Evolutionary conservation across 2,329 filamentous ascomycete species (phyloP), one percentile per base, ranked within the genome.

Genomic region (Aspergillus sp.): DNA sequence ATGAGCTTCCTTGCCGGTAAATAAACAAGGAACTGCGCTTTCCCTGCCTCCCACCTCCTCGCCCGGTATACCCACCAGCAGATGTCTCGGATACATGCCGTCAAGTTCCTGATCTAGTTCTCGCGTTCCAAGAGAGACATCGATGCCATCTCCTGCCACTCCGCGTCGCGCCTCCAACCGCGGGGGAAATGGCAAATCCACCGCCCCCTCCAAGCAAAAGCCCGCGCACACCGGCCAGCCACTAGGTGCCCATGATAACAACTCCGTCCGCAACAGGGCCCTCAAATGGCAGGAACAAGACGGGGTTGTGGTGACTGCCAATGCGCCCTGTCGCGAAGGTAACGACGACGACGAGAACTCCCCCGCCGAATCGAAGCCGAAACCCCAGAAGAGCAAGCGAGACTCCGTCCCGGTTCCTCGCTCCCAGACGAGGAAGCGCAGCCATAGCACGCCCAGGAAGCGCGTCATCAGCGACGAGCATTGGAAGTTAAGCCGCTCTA

Each of bases 381-480:
- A 49, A 34, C 8, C 36, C 12, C 39, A 33, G 12, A 48, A 49
- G 26, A 49, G 51, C 19, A 57, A 54, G 10, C 19, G 19, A 10
- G 19, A 22, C 19, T 22, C 19, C 6, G 6, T 10, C 12, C 32
- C 36, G 42, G 43, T 41, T 41, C 34, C 19, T 44, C 48, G 17
- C 35, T 46, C 26, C 5, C 56, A 53, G 26, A 58, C 48, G 24
- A 60, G 56, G 36, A 56, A 60, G 30, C 49, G 47, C 52, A 65
- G 61, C 47, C 69, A 61, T 53, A 76, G 68, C 30, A 75, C 84
- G 28, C 89, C 89, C 11, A 86, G 85, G 63, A 95, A 93, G 69
- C 77, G 88, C 42, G 85, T 96, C 33, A 77, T 95, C 40, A 95
- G 88, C 55, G 89, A 96, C 62, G 82, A 83, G 34, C 84, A 94